Percentiles rank a stretch among this genome's conserved stretches.
Evolutionary conservation across 2,329 filamentous ascomycete species (phyloP).

Genomic region (Talaromyces sp.): DNA sequence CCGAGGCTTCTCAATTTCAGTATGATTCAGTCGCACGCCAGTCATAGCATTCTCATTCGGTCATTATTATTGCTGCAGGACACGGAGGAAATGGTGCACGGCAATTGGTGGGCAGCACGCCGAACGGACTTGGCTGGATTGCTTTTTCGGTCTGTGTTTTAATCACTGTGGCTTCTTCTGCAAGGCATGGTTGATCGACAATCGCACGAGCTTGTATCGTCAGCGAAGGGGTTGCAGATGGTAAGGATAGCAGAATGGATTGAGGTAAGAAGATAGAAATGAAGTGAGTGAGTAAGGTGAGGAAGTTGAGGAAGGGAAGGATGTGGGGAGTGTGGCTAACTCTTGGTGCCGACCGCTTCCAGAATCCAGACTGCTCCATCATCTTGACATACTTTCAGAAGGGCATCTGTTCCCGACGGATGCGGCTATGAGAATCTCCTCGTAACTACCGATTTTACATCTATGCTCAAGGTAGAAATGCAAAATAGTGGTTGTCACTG

Average conservation of each 20-base stretch:
- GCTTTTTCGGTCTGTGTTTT: neutral
- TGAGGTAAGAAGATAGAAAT: neutral
- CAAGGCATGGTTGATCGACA: slow-evolving; percentile 3
- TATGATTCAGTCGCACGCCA: neutral
- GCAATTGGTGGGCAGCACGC: slow-evolving; percentile 15
- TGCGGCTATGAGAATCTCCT: neutral
- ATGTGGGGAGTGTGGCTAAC: slow-evolving; percentile 4
- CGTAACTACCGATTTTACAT: neutral
- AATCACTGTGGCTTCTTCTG: neutral
- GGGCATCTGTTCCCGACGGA: neutral
- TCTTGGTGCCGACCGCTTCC: neutral
- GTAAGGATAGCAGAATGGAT: neutral
- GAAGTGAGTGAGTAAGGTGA: neutral
- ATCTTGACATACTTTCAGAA: neutral
- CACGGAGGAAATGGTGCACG: slow-evolving; percentile 6
- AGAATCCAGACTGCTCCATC: neutral
- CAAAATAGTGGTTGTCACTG: neutral
- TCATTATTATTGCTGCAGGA: slow-evolving; percentile 8
- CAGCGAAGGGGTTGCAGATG: neutral
- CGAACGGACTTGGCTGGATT: slow-evolving; percentile 4
- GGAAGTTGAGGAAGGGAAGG: neutral
- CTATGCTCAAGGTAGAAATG: neutral
- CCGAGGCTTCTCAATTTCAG: neutral
- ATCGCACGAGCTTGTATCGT: neutral
- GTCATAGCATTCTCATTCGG: neutral